Evolutionary conservation across 257 asterid species (phyloP).

Genomic region (Galeopsis tetrahit): DNA sequence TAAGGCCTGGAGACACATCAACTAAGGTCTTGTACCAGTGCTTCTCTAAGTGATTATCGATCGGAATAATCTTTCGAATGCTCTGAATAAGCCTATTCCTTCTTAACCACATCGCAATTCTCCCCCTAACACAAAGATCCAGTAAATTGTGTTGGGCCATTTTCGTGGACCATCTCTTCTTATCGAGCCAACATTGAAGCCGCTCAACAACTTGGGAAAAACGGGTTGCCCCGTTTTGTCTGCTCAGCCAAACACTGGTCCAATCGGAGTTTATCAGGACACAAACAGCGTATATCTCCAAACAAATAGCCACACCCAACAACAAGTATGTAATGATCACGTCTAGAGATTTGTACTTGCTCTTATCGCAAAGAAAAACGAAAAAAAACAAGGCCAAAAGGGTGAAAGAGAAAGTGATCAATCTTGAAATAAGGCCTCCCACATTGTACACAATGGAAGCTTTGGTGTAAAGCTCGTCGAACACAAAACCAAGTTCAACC

Average conservation of each 20-base stretch:
- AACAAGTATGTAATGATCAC: conserved; percentile 45
- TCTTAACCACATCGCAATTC: conserved; percentile 13
- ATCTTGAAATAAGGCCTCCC: conserved; percentile 36
- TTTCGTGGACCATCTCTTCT: conserved; percentile 51
- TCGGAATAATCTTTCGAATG: conserved; percentile 27
- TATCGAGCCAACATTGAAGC: background rate
- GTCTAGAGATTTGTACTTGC: conserved; percentile 33
- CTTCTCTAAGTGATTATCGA: conserved; percentile 44
- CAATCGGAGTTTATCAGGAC: conserved; percentile 43
- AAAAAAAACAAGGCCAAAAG: conserved; percentile 31
- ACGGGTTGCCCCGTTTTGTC: background rate
- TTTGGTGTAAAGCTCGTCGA: conserved; percentile 55
- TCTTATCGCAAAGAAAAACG: conserved; percentile 27
- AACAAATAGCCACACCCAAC: conserved; percentile 41
- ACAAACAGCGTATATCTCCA: conserved; percentile 40
- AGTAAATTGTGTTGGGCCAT: conserved; percentile 53
- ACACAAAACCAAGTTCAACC: conserved; percentile 56
- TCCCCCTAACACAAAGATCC: conserved; percentile 39
- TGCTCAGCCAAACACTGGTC: conserved; percentile 41
- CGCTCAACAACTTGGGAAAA: background rate
- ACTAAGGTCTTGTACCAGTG: conserved; percentile 42
- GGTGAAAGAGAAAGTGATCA: conserved; percentile 37
- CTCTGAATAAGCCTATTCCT: conserved; percentile 26
- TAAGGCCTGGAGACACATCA: conserved; percentile 34
- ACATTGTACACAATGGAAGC: conserved; percentile 40